Conservation (phyloP, 345 rosid genomes). For the Sisymbrium altissimum region DNA sequence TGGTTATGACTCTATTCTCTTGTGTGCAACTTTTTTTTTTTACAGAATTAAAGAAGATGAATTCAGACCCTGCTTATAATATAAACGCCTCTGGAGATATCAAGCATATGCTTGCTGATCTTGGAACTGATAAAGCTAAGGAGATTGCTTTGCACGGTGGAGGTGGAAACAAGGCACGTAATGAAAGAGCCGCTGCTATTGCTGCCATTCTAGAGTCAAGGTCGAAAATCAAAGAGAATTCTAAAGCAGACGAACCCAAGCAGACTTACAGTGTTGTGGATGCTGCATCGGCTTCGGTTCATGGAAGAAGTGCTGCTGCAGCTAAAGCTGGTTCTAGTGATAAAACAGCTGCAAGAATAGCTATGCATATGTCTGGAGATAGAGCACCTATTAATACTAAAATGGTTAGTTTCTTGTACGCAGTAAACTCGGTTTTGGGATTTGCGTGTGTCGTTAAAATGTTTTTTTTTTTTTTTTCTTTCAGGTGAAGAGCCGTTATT, state of each 20-base stretch:
- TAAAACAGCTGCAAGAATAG: slow-evolving; percentile 91
- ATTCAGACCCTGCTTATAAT: slow-evolving; percentile 68
- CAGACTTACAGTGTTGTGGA: slow-evolving; percentile 76
- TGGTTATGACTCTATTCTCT: slow-evolving; percentile 2
- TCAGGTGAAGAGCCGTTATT: slow-evolving; percentile 83
- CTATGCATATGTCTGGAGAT: slow-evolving; percentile 97
- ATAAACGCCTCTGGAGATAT: slow-evolving; percentile 77
- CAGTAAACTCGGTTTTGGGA: not conserved
- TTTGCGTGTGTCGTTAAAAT: not conserved
- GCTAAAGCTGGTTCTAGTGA: slow-evolving; percentile 78
- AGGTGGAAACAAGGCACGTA: slow-evolving; percentile 92
- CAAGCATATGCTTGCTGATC: slow-evolving; percentile 82
- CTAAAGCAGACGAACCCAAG: slow-evolving; percentile 50
- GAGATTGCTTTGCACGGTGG: slow-evolving; percentile 88
- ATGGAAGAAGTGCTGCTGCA: slow-evolving; percentile 92
- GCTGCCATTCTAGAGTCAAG: slow-evolving; percentile 79
- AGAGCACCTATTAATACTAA: slow-evolving; percentile 78
- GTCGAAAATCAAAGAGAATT: slow-evolving; percentile 61
- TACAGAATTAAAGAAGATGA: slow-evolving; percentile 64
- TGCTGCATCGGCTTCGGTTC: slow-evolving; percentile 96
- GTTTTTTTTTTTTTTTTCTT: not conserved
- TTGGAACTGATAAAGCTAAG: slow-evolving; percentile 90
- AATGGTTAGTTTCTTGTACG: slow-evolving; percentile 50
- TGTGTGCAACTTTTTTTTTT: not conserved
- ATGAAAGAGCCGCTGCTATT: slow-evolving; percentile 92